Base-by-base conservation (phyloP, 2,329 filamentous ascomycete genomes). In the Penicillium sclerotigenum region DNA sequence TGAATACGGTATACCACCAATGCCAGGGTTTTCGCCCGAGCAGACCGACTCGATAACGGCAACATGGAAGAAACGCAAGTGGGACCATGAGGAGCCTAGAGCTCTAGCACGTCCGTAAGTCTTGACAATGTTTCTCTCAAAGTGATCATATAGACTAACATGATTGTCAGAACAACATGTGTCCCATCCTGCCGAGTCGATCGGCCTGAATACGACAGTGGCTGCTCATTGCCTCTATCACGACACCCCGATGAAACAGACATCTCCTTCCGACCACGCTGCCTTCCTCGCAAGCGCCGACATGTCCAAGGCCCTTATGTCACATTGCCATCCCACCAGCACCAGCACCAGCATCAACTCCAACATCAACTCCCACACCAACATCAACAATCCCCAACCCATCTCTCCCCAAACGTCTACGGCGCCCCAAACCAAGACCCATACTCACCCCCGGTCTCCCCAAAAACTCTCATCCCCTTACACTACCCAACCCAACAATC, bases 401-500 rank as follows among this genome's bases (percentile, higher is more conserved):
- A 63, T 10, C 61, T 69, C n/a, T 62, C 62, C 38, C 63, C 62
- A 5, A 62, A 59, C 37, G 45, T 62, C 31, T 70, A 60, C 54
- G 48, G 45, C 28, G 18, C 26, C 47, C 42, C 54, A 34, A 50
- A 59, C 11, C 52, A 59, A 53, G 54, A 63, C 45, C 57, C 59
- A 28, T 61, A 62, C 24, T 65, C 67, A 13, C 65, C 67, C 7
- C 63, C 65, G 14, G 60, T 67, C 13, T 71, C 65, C 7, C 66
- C 68, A 9, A 72, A 66, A 58, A 62, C 61, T 10, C 47, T 66
- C 46, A 59, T 71, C 50, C 64, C 70, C 11, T 16, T 64, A 16
- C 45, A 65, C 24, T 64, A 65, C 43, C 58, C 59, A 54, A 33
- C 11, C 1, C 50, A 47, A 20, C 52, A 56, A 41, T 46, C 67